Conservation (phyloP, 2,329 filamentous ascomycete species). For the Coniochaeta hoffmannii region DNA sequence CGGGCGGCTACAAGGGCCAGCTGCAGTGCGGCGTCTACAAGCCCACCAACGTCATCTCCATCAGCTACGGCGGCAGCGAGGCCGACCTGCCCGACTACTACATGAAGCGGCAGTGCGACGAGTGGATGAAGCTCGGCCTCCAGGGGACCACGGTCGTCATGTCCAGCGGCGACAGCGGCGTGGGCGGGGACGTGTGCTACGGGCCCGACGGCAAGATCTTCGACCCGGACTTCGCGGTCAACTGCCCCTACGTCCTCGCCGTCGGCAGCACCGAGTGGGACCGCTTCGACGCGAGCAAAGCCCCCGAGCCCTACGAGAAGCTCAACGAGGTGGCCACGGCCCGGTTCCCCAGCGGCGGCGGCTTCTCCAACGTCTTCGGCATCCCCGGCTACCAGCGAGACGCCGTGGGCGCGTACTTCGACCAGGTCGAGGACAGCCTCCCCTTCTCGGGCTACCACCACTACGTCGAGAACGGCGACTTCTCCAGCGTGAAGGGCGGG, state of each 20-base stretch:
- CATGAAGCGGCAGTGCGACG: conserved; percentile 41
- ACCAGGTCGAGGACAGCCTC: conserved; percentile 8
- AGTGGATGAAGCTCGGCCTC: conserved; percentile 45
- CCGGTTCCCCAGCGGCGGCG: conserved; percentile 29
- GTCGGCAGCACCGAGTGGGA: conserved; percentile 14
- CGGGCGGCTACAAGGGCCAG: conserved; percentile 39
- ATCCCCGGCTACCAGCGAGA: conserved; percentile 33
- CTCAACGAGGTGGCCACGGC: conserved; percentile 13
- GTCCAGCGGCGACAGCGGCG: conserved; percentile 40
- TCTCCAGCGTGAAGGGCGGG: conserved; percentile 11
- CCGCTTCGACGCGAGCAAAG: not conserved
- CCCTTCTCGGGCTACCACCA: conserved; percentile 14
- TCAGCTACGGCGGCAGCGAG: conserved; percentile 50
- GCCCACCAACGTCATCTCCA: conserved; percentile 48
- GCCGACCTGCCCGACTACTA: conserved; percentile 44
- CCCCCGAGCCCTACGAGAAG: conserved; percentile 5
- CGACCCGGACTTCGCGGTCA: conserved; percentile 38
- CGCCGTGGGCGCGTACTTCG: conserved; percentile 33
- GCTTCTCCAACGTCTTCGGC: conserved; percentile 38
- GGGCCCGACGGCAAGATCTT: conserved; percentile 34
- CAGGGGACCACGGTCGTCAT: conserved; percentile 40
- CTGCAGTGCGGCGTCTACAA: conserved; percentile 28
- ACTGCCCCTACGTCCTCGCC: conserved; percentile 34
- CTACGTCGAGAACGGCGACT: conserved; percentile 8
- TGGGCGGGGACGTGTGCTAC: conserved; percentile 32